phyloP scores from a whole-genome alignment of 75 land plant genomes.

The Chamaecyparis obtusa region DNA sequence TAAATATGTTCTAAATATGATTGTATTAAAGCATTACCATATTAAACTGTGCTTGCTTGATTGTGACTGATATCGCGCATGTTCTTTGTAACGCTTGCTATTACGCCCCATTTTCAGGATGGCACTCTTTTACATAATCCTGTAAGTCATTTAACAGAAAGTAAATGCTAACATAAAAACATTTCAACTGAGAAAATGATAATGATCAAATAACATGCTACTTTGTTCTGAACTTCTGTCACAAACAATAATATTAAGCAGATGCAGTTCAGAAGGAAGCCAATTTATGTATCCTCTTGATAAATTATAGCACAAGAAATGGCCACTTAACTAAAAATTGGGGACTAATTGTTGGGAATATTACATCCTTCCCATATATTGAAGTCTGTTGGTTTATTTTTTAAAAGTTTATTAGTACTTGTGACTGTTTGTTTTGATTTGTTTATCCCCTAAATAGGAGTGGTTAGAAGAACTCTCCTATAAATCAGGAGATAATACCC shows the following conservation, averaged over 20 bases:
- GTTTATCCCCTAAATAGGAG: too few species aligned
- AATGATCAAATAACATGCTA: background rate
- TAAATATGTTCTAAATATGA: background rate
- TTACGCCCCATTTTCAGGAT: slow-evolving; percentile 8
- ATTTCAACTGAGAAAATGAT: background rate
- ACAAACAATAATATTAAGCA: background rate
- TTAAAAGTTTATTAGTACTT: too few species aligned
- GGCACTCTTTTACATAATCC: background rate
- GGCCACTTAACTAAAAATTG: too few species aligned
- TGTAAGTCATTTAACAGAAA: slow-evolving; percentile 4
- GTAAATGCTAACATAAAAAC: background rate
- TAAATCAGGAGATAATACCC: too few species aligned
- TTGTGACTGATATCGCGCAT: slow-evolving; percentile 1
- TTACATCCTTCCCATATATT: too few species aligned
- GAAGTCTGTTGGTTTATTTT: too few species aligned
- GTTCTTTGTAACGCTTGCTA: slow-evolving; percentile 9
- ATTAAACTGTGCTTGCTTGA: slow-evolving; percentile 14
- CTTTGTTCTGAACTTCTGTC: background rate
- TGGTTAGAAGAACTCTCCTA: too few species aligned
- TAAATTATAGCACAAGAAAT: too few species aligned
- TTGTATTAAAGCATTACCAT: slow-evolving; percentile 1
- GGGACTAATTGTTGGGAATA: too few species aligned
- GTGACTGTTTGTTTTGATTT: too few species aligned
- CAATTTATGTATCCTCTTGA: background rate
- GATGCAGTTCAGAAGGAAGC: background rate